These are phyloP conservation scores for Hymenotorrendiella dingleyae DNA, from an alignment of 2,329 filamentous ascomycete species.

Conservation along the genomic window DNA sequence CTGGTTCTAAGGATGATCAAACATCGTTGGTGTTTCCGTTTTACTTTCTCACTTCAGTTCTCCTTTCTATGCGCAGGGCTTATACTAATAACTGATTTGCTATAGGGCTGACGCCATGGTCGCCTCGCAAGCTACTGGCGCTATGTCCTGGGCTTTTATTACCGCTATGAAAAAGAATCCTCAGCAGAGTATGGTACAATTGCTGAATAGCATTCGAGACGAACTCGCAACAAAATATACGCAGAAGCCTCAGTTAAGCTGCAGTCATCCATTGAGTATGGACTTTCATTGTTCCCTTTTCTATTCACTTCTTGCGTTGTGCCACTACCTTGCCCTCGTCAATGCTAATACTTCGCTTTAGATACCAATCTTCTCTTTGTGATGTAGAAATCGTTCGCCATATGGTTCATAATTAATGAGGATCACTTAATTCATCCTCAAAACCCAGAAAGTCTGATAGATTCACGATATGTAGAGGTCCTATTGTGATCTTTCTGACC, in stretches of 20 bases:
- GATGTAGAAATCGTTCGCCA: too few relatives aligned
- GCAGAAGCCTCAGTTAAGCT: constrained; percentile 94
- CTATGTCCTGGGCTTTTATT: constrained; percentile 98
- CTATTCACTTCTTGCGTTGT: neutral
- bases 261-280: constrained; percentile 88
- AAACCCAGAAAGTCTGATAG: too few relatives aligned
- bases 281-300: neutral
- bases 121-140: constrained; percentile 77
- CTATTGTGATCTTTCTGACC: too few relatives aligned
- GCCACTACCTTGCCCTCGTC: neutral
- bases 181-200: constrained; percentile 90
- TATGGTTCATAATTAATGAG: too few relatives aligned
- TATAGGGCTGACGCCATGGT: constrained; percentile 83
- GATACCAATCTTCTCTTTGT: constrained; percentile 60
- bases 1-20: constrained; percentile 89
- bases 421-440: too few relatives aligned
- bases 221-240: constrained; percentile 80
- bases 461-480: too few relatives aligned
- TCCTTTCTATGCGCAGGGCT: neutral
- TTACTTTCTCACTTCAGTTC: constrained; percentile 15
- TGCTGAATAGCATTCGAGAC: constrained; percentile 92
- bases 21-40: constrained; percentile 64
- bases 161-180: constrained; percentile 84
- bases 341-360: constrained; percentile 27
- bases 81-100: constrained; percentile 16